Conservation (phyloP, 257 asterid species). For the Fraxinus americana region DNA sequence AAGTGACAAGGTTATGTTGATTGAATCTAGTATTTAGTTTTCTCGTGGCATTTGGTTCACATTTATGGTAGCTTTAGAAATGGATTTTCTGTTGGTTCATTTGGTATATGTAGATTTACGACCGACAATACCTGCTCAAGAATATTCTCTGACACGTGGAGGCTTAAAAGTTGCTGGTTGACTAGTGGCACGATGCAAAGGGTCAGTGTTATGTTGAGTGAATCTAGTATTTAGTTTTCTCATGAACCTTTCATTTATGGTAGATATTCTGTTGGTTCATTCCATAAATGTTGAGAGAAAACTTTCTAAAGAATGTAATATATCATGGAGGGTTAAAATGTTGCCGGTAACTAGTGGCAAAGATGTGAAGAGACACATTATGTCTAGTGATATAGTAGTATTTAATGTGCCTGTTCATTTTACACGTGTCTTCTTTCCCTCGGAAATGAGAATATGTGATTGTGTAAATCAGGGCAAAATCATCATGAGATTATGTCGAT, state of each 20-base stretch:
- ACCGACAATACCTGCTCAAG: background rate
- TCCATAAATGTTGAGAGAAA: background rate
- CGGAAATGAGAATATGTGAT: slow-evolving; percentile 3
- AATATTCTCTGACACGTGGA: background rate
- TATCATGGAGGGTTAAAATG: background rate
- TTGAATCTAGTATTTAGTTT: background rate
- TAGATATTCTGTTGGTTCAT: background rate
- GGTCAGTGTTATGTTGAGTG: slow-evolving; percentile 16
- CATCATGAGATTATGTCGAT: background rate
- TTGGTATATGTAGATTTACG: background rate
- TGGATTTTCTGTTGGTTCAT: background rate
- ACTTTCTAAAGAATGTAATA: background rate
- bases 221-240: background rate
- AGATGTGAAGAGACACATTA: background rate
- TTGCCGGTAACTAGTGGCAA: slow-evolving; percentile 22
- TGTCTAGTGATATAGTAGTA: background rate
- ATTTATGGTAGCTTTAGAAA: background rate
- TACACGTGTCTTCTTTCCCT: slow-evolving; percentile 10
- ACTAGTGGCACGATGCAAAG: slow-evolving; percentile 17
- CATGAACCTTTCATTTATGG: background rate
- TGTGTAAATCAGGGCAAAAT: background rate
- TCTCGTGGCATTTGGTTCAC: too few species aligned
- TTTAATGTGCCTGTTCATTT: slow-evolving; percentile 1
- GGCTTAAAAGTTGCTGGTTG: slow-evolving; percentile 16
- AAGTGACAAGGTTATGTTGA: slow-evolving; percentile 17